phyloP scores from a whole-genome alignment of 768 basidiomycete species.

The Psilocybe tampanensis region DNA sequence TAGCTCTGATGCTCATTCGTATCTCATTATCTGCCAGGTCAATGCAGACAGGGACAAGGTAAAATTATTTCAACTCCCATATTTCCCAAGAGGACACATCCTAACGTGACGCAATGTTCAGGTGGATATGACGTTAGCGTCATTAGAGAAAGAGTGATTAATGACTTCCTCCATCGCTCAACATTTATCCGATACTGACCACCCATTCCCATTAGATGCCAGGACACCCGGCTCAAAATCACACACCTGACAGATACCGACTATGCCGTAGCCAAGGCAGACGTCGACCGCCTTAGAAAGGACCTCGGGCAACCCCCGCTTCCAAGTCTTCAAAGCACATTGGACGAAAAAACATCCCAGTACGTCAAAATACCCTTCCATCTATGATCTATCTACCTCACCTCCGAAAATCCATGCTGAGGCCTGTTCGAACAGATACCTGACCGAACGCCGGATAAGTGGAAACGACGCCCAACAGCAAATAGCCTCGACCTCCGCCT shows the following conservation, averaged over 20 bases:
- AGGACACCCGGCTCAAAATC: constrained; percentile 70
- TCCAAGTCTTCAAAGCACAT: constrained; percentile 68
- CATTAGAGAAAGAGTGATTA: constrained; percentile 69
- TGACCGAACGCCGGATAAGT: constrained; percentile 62
- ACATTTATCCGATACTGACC: not conserved
- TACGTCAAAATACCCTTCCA: constrained; percentile 28
- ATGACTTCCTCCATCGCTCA: constrained; percentile 5
- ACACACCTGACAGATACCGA: constrained; percentile 70
- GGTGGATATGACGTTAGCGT: constrained; percentile 71
- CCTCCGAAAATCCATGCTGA: not conserved
- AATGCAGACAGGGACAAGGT: constrained; percentile 84
- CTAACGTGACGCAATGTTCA: constrained; percentile 15
- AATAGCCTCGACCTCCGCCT: constrained; percentile 5
- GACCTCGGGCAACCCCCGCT: constrained; percentile 79
- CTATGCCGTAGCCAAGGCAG: constrained; percentile 70
- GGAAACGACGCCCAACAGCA: constrained; percentile 40
- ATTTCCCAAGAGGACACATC: not conserved
- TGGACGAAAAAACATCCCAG: constrained; percentile 71
- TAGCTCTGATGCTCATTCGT: no score
- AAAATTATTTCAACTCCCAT: not conserved
- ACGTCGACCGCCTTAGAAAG: constrained; percentile 74
- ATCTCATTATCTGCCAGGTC: constrained; percentile 47
- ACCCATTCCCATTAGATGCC: constrained; percentile 45
- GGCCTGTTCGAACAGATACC: constrained; percentile 46
- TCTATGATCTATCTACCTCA: constrained; percentile 1